Conservation (phyloP, 2,329 filamentous ascomycete species). For the Colletotrichum chrysophilum region DNA sequence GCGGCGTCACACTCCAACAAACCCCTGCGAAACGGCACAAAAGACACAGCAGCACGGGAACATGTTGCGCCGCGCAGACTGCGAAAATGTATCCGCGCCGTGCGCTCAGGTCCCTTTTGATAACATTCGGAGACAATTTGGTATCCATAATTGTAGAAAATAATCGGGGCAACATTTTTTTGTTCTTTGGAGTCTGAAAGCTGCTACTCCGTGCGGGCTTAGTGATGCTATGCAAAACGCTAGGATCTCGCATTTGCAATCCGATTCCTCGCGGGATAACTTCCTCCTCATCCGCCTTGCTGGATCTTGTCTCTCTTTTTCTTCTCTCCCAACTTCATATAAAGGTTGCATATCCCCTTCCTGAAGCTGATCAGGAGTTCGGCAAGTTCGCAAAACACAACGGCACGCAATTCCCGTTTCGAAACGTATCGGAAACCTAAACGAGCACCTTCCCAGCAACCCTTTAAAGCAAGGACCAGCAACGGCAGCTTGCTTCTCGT, state of each 20-base stretch:
- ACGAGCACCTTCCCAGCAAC: neutral
- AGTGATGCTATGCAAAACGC: neutral
- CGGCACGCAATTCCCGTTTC: neutral
- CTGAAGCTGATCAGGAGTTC: neutral
- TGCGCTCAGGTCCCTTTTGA: neutral
- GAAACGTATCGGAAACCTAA: slow-evolving; percentile 5
- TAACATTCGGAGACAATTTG: neutral
- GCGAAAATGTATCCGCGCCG: neutral
- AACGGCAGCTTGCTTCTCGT: neutral
- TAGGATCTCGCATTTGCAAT: neutral
- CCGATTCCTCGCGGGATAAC: neutral
- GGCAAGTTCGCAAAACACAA: neutral
- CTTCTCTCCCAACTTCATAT: neutral
- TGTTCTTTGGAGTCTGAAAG: neutral
- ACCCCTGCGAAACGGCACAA: neutral
- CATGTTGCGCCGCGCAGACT: neutral
- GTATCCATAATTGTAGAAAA: neutral
- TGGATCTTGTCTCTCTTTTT: neutral
- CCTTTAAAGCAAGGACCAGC: neutral
- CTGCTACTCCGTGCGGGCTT: neutral
- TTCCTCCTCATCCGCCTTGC: neutral
- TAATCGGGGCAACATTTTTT: neutral
- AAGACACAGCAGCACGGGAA: neutral
- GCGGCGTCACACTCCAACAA: neutral
- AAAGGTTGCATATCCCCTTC: neutral